Evolutionary conservation across 805 yeast genomes (phyloP).

Genomic region (Lipomyces anomalus): DNA sequence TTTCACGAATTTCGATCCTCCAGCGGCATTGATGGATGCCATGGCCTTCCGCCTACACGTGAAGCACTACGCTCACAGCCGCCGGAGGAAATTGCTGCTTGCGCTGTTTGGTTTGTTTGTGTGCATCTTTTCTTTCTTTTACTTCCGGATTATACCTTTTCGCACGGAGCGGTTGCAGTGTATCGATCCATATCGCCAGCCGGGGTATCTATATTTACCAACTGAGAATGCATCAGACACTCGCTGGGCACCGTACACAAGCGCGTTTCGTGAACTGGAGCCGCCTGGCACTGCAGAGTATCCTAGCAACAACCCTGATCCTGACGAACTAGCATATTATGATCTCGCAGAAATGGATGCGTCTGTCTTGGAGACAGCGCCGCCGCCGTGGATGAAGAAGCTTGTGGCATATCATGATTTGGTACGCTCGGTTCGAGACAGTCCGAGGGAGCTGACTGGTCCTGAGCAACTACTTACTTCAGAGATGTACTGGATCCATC

Average conservation of each 20-base stretch:
- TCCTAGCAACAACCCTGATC: background rate
- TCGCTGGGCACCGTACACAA: constrained; percentile 16
- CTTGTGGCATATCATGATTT: background rate
- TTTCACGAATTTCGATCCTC: too few relatives aligned
- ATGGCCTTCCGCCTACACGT: too few relatives aligned
- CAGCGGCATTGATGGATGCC: too few relatives aligned
- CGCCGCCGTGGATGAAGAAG: background rate
- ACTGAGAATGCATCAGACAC: constrained; percentile 1
- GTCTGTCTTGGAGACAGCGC: background rate
- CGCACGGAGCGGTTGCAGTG: too few relatives aligned
- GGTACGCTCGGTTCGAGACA: background rate
- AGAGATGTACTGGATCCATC: constrained; percentile 17
- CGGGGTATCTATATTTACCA: constrained; percentile 12
- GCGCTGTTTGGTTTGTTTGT: too few relatives aligned
- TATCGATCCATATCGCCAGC: constrained; percentile 13
- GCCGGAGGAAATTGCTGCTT: too few relatives aligned
- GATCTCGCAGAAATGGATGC: background rate
- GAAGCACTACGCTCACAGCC: too few relatives aligned
- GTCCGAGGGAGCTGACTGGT: background rate
- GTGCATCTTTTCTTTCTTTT: too few relatives aligned
- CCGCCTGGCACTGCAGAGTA: background rate
- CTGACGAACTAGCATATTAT: background rate
- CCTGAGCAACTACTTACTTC: constrained; percentile 6
- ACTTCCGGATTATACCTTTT: too few relatives aligned
- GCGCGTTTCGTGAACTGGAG: background rate